Evolutionary conservation across 2,329 filamentous ascomycete species (phyloP), one percentile per base, ranked within the genome.

Genomic region (Alternaria burnsii): DNA sequence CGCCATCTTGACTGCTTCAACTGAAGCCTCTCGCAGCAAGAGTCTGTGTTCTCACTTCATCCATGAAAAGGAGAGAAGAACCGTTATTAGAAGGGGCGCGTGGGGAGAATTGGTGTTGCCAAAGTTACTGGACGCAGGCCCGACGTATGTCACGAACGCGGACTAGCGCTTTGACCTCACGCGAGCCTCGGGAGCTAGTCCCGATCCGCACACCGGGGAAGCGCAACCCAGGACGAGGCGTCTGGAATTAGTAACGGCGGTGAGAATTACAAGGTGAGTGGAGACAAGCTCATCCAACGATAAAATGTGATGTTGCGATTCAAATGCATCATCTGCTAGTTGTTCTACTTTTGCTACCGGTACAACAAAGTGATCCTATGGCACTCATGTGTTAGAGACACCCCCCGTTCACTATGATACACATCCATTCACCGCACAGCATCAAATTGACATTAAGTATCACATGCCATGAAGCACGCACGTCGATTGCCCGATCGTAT

Each of bases 1-100:
- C 68, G 72, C 72, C 76, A 78, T 78, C 55, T 67, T 75, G 71
- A 69, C 66, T 69, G 68, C 72, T 76, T 77, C 75, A 77, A 71
- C 72, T 64, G 68, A 70, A 72, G 73, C 73, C 66, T 68, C 65
- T 71, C 65, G 65, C 73, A 69, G 70, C 62, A 63, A 65, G 63
- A 61, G 63, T 60, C 55, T 50, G 40, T 30, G 52, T 58, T 60
- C 53, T 63, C 57, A 62, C 48, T 67, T 61, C 71, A 71, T 75
- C 76, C 76, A 78, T 78, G 71, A 67, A 76, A 70, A 66, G 69
- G 69, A 63, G 41, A 61, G 38, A 66, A 63, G 64, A 57, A 42
- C 26, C 44, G 61, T 41, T 22, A 47, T 8, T 55, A 43, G 55
- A 56, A 36, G 41, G 41, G 47, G 42, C 48, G 54, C 43, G 30